Percentiles rank a stretch among this genome's conserved stretches.
Evolutionary conservation across 1,284 basidiomycete genomes (phyloP).

Genomic region (Heliocybe sulcata): DNA sequence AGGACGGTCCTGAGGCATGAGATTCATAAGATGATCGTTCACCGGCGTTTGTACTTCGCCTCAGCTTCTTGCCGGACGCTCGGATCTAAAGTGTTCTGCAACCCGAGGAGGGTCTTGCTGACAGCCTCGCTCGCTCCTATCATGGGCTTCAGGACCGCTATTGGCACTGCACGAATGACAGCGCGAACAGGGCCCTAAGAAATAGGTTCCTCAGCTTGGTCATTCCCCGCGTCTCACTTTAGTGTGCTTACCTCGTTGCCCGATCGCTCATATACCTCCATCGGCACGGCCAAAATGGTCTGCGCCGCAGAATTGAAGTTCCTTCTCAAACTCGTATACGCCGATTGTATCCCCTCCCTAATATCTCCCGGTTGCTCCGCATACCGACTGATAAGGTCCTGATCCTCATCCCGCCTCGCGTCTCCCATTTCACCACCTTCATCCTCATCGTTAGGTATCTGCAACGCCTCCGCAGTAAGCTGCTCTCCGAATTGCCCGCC

Average conservation of each 20-base stretch:
- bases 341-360: constrained; percentile 83
- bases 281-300: constrained; percentile 96
- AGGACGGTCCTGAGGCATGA: background rate
- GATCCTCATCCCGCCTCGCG: constrained; percentile 31
- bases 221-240: background rate
- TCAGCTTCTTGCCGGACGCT: constrained; percentile 72
- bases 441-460: constrained; percentile 27
- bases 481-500: constrained; percentile 68
- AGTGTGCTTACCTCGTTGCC: constrained; percentile 67
- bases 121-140: constrained; percentile 95
- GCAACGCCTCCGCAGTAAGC: constrained; percentile 62
- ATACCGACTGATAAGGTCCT: constrained; percentile 75
- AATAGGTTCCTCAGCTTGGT: constrained; percentile 4
- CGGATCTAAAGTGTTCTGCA: constrained; percentile 87
- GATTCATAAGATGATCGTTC: constrained; percentile 11
- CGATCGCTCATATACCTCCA: constrained; percentile 96
- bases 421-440: constrained; percentile 22
- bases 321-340: constrained; percentile 77
- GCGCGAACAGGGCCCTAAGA: constrained; percentile 81
- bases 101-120: constrained; percentile 88
- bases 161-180: constrained; percentile 93
- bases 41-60: constrained; percentile 83
- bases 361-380: constrained; percentile 85
- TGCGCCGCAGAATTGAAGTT: constrained; percentile 93
- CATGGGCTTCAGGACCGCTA: constrained; percentile 94